Evolutionary conservation across 805 yeast species (phyloP).

Genomic region (Candida chilensis): DNA sequence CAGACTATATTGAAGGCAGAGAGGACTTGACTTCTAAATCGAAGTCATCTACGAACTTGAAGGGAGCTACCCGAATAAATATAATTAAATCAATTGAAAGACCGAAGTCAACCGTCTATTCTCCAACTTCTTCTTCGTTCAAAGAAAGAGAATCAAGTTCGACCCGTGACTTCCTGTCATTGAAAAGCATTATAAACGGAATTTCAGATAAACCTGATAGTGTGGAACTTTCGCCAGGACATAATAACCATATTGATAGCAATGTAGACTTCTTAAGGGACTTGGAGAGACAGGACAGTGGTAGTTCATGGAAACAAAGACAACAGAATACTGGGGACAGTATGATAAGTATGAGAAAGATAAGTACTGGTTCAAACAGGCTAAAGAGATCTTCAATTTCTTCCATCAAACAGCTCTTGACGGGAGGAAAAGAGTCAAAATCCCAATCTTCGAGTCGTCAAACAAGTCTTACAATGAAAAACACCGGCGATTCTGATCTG

Average conservation of each 20-base stretch:
- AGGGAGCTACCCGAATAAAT: too few relatives aligned
- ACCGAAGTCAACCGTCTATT: too few relatives aligned
- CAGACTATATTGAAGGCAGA: too few relatives aligned
- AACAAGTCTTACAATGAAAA: too few relatives aligned
- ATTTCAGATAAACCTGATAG: conserved; percentile 8
- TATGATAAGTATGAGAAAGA: conserved; percentile 11
- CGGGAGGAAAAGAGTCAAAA: conserved; percentile 15
- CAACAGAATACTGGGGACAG: conserved; percentile 19
- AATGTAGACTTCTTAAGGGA: conserved; percentile 26
- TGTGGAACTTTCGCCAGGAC: conserved; percentile 17
- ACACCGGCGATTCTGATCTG: too few relatives aligned
- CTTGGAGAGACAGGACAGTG: conserved; percentile 23
- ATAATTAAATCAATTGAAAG: too few relatives aligned
- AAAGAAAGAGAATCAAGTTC: too few relatives aligned
- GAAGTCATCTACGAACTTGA: too few relatives aligned
- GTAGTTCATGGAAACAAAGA: conserved; percentile 16
- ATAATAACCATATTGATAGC: conserved; percentile 16
- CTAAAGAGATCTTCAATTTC: conserved; percentile 21
- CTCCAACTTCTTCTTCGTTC: too few relatives aligned
- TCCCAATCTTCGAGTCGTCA: conserved; percentile 1
- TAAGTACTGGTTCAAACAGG: conserved; percentile 4
- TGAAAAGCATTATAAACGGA: neutral
- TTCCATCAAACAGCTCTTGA: conserved; percentile 19
- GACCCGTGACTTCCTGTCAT: conserved; percentile 1
- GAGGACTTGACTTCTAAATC: too few relatives aligned